These are phyloP conservation scores for Closterium sp. DNA, from an alignment of 139 green algal genomes.

Conservation along the genomic window DNA sequence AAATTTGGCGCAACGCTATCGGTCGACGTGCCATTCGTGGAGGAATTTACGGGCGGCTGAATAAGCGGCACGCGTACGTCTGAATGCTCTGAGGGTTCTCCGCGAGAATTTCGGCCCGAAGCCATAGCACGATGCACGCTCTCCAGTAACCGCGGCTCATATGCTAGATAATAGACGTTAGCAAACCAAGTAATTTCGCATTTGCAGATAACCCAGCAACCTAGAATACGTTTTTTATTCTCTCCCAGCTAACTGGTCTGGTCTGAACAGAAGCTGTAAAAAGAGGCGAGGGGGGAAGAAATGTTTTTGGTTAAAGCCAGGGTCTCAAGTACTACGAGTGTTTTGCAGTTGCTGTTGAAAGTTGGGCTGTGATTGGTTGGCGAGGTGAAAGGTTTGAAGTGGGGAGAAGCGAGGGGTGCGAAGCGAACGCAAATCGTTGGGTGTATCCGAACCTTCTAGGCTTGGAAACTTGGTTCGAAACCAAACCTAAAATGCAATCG, in stretches of 20 bases:
- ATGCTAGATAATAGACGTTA: neutral
- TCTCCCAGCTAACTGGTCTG: too few species aligned
- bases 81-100: neutral
- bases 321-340: too few species aligned
- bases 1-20: neutral
- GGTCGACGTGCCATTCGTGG: neutral
- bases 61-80: neutral
- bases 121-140: neutral
- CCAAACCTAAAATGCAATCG: too few species aligned
- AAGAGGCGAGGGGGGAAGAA: neutral
- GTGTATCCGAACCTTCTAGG: too few species aligned
- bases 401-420: too few species aligned
- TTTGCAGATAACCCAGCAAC: neutral
- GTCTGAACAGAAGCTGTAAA: too few species aligned
- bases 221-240: too few species aligned
- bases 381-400: too few species aligned
- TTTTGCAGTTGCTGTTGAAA: too few species aligned
- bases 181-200: neutral
- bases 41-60: neutral
- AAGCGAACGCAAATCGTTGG: too few species aligned
- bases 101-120: neutral
- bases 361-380: too few species aligned
- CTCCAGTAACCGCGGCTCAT: neutral
- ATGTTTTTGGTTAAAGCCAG: neutral
- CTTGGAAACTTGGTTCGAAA: too few species aligned